These are phyloP conservation scores for Lathyrus tuberosus DNA, from an alignment of 306 rosid genomes.

Conservation along the genomic window DNA sequence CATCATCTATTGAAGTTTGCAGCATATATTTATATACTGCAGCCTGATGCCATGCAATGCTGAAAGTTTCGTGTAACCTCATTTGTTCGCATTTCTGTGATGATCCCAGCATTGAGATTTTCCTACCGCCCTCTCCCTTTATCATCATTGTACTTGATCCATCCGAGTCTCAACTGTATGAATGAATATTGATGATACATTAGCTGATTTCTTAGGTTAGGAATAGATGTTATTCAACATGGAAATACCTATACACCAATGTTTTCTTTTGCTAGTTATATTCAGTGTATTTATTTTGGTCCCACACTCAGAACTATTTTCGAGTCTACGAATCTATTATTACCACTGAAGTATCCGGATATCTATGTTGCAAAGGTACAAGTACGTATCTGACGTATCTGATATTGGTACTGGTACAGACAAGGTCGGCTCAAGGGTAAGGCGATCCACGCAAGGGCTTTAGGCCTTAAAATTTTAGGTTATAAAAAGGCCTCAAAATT, in stretches of 20 bases:
- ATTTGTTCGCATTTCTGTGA: background rate
- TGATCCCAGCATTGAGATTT: background rate
- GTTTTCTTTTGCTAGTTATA: conserved; percentile 13
- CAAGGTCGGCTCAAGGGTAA: too few species aligned
- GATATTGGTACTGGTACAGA: too few species aligned
- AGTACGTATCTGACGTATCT: too few species aligned
- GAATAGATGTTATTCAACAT: conserved; percentile 4
- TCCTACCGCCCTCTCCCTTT: background rate
- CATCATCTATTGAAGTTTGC: conserved; percentile 19
- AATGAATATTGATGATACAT: conserved; percentile 12
- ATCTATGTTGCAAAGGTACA: too few species aligned
- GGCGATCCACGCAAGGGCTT: too few species aligned
- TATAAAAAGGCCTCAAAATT: too few species aligned
- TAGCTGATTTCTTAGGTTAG: background rate
- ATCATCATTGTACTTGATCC: background rate
- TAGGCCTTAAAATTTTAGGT: too few species aligned
- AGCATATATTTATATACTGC: conserved; percentile 7
- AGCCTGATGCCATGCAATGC: background rate
- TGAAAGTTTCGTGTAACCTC: background rate
- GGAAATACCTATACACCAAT: background rate
- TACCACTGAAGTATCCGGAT: background rate
- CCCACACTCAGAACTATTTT: background rate
- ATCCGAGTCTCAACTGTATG: background rate
- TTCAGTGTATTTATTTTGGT: conserved; percentile 13
- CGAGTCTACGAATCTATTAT: background rate